Conservation (phyloP, 139 green algal genomes). For the Chlorella sp. region DNA sequence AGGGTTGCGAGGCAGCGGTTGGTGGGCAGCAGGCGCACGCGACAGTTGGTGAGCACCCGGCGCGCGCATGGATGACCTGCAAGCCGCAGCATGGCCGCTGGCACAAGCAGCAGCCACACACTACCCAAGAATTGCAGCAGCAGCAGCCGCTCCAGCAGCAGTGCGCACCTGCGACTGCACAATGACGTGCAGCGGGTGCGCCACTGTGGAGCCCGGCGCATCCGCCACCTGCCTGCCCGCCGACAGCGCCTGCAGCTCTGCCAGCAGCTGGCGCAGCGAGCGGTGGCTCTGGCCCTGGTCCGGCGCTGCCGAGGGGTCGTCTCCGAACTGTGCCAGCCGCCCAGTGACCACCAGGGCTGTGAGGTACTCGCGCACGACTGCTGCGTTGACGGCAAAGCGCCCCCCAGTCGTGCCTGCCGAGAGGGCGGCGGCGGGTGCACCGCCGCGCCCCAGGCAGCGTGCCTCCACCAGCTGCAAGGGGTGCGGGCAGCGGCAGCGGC, state of each 20-base stretch:
- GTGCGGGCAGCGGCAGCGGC: no score
- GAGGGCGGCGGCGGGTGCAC: not conserved
- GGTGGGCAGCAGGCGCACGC: no score
- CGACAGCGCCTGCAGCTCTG: conserved; percentile 63
- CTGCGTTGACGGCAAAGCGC: conserved; percentile 57
- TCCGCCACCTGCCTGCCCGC: not conserved
- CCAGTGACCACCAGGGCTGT: conserved; percentile 81
- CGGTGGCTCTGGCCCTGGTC: conserved; percentile 53
- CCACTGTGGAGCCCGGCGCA: conserved; percentile 48
- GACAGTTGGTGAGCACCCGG: no score
- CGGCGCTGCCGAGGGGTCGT: not conserved
- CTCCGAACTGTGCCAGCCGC: conserved; percentile 64
- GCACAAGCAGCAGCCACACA: no score
- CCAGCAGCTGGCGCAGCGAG: conserved; percentile 71
- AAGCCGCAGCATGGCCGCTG: no score
- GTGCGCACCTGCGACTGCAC: conserved; percentile 39
- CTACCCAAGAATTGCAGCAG: no score
- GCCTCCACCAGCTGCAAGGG: conserved; percentile 43
- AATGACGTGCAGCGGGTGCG: conserved; percentile 73
- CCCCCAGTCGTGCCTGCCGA: not conserved
- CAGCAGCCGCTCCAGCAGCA: no score
- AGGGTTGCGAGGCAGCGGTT: not conserved
- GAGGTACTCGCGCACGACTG: conserved; percentile 89
- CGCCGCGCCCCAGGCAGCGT: conserved; percentile 9
- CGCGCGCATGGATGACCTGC: no score